phyloP scores from a whole-genome alignment of 2,329 filamentous ascomycete genomes.

The Epichloe glyceriae region DNA sequence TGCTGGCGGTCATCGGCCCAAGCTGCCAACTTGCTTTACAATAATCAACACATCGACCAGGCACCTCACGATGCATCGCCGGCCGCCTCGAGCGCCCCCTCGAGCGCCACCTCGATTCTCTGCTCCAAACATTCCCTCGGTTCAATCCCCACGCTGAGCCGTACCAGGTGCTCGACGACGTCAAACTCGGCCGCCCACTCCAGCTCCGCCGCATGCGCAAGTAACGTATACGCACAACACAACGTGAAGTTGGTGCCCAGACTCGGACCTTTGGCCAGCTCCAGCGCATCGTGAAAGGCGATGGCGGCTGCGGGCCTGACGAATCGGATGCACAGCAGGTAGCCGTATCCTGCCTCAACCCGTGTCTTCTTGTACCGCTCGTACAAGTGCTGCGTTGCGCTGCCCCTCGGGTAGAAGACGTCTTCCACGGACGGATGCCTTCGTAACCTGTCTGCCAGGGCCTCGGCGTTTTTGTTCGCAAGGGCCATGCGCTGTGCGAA shows the following conservation, averaged over 20 bases:
- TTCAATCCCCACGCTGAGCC: slow-evolving; percentile 33
- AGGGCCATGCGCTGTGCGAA: slow-evolving; percentile 22
- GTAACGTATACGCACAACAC: slow-evolving; percentile 26
- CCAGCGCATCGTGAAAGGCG: slow-evolving; percentile 35
- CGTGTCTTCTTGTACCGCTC: slow-evolving; percentile 13
- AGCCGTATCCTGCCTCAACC: slow-evolving; percentile 32
- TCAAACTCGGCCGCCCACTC: slow-evolving; percentile 27
- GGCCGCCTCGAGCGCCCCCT: neutral
- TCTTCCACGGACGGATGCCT: slow-evolving; percentile 10
- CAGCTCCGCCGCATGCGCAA: slow-evolving; percentile 24
- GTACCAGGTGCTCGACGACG: slow-evolving; percentile 25
- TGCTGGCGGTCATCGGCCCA: no score
- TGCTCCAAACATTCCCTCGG: neutral
- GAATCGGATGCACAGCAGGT: slow-evolving; percentile 37
- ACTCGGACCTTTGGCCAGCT: slow-evolving; percentile 36
- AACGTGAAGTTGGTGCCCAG: slow-evolving; percentile 38
- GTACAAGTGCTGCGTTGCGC: slow-evolving; percentile 22
- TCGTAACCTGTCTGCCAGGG: slow-evolving; percentile 14
- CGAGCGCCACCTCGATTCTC: neutral
- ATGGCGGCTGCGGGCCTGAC: slow-evolving; percentile 19
- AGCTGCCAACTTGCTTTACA: no score
- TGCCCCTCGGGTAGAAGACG: slow-evolving; percentile 30
- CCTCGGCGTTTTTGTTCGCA: slow-evolving; percentile 15
- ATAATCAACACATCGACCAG: neutral
- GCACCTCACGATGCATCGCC: neutral